Base-by-base conservation (phyloP, 1,139 yeast species). In the Hyphopichia khmerensis region DNA sequence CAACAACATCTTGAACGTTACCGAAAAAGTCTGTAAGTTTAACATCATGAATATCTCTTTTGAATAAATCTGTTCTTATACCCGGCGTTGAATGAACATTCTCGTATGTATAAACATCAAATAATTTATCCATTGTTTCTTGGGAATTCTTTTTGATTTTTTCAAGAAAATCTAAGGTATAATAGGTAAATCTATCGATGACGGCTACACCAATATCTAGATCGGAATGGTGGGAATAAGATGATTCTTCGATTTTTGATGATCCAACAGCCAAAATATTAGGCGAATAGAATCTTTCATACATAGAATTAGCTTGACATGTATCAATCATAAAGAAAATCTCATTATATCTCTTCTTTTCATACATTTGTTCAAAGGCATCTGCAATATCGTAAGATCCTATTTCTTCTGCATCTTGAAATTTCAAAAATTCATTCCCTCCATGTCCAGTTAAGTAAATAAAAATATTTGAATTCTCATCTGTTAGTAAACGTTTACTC, bases 391-490 rank as follows among this genome's bases (percentile, higher is more conserved):
- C 99, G 67, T 88, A 85, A 13, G 96, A 85, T 2, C 96, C 91
- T 45, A 93, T 90, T 60, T 93, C 99, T 62, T 95, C 99, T 3
- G 99, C 97, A 60, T 93, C 99, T 65, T 93, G 99, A 64, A 93
- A 93, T 65, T 93, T 93, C 54, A 95, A 77, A 63, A 93, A 93
- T 64, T 93, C 98, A 57, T 91, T 90, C 41, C 99, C 99, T 14
- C 99, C 99, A 64, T 93, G 99, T 14, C 99, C 99, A 1, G 99
- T 95, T 82, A 93, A 77, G 63, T 95, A 93, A 33, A 93, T 87
- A 63, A 93, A 88, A 40, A 93, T 89, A 61, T 93, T 93, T 17
- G 96, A 88, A 59, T 90, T 84, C 59, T 91, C 97, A 65, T 93
- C 98, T 0, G 98, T 90, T 49, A 91, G 69, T 36, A 93, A 71